Conservation (phyloP, 257 asterid genomes). For the Craterostigma plantagineum region DNA sequence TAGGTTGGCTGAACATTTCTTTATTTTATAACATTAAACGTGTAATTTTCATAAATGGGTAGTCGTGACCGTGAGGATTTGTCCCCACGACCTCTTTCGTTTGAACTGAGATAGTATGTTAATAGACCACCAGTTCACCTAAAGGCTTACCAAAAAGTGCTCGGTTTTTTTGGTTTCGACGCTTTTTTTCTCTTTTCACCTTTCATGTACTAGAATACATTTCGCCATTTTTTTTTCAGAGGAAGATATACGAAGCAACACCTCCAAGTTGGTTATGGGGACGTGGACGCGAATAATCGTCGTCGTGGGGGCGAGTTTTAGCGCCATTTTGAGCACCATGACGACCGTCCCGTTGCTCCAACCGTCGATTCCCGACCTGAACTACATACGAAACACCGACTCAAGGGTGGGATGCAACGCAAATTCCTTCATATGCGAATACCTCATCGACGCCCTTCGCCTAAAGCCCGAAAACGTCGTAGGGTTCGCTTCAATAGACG, state of each 20-base stretch:
- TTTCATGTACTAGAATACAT: too few species aligned
- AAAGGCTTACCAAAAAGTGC: too few species aligned
- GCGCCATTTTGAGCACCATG: conserved; percentile 41
- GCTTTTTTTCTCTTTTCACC: too few species aligned
- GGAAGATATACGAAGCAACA: conserved; percentile 19
- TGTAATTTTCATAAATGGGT: too few species aligned
- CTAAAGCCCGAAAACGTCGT: conserved; percentile 22
- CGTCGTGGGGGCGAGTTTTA: conserved; percentile 30
- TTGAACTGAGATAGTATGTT: too few species aligned
- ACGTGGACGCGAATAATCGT: conserved; percentile 32
- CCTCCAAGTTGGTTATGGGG: conserved; percentile 32
- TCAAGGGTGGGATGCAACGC: conserved; percentile 39
- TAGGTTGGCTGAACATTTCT: too few species aligned
- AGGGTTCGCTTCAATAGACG: conserved; percentile 14
- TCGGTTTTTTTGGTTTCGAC: too few species aligned
- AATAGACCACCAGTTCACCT: too few species aligned
- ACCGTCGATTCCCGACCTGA: conserved; percentile 23
- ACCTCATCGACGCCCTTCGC: conserved; percentile 15
- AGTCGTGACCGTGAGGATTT: too few species aligned
- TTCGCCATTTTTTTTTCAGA: too few species aligned
- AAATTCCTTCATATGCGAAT: conserved; percentile 27
- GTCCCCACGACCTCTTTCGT: too few species aligned
- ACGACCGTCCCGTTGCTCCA: conserved; percentile 41
- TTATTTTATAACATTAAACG: too few species aligned
- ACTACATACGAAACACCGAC: conserved; percentile 19